A percentile compares a stretch with the other conserved stretches of the same genome.
phyloP scores from a whole-genome alignment of 1,139 yeast genomes.

The Candida labiduridarum region DNA sequence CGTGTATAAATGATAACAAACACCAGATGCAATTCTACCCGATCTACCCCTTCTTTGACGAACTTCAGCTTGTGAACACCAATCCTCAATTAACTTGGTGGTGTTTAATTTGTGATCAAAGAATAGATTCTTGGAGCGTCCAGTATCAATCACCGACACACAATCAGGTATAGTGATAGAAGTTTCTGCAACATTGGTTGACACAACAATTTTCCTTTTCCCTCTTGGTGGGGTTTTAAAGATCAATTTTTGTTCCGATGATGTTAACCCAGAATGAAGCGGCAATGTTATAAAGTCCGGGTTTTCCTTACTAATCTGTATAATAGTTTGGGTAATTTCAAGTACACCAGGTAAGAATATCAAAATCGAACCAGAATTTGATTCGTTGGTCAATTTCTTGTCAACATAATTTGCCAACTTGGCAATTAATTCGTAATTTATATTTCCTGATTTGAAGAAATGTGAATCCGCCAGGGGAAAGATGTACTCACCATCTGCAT shows the following conservation, averaged over 20 bases:
- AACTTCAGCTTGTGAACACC: conserved; percentile 93
- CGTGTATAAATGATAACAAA: conserved; percentile 81
- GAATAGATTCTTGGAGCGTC: conserved; percentile 76
- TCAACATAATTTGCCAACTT: conserved; percentile 58
- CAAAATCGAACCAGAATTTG: conserved; percentile 71
- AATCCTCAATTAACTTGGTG: conserved; percentile 72
- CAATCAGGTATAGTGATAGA: conserved; percentile 93
- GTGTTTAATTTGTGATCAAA: conserved; percentile 70
- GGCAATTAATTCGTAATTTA: conserved; percentile 74
- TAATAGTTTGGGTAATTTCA: conserved; percentile 65
- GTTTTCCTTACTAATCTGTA: conserved; percentile 25
- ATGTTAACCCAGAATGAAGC: conserved; percentile 82
- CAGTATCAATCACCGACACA: conserved; percentile 88
- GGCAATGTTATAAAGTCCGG: conserved; percentile 58
- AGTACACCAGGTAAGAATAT: conserved; percentile 89
- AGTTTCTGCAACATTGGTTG: conserved; percentile 88
- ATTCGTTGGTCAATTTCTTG: conserved; percentile 36
- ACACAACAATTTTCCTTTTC: conserved; percentile 77
- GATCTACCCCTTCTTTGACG: conserved; percentile 96
- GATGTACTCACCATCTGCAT: conserved; percentile 43
- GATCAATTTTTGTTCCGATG: conserved; percentile 79
- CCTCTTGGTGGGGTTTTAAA: conserved; percentile 57
- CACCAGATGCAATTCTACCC: conserved; percentile 89
- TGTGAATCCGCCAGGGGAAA: conserved; percentile 64
- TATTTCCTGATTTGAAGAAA: conserved; percentile 63